A percentile compares a stretch with the other conserved stretches of the same genome.
phyloP scores from a whole-genome alignment of 805 yeast species.

The Cyberlindnera veronae region DNA sequence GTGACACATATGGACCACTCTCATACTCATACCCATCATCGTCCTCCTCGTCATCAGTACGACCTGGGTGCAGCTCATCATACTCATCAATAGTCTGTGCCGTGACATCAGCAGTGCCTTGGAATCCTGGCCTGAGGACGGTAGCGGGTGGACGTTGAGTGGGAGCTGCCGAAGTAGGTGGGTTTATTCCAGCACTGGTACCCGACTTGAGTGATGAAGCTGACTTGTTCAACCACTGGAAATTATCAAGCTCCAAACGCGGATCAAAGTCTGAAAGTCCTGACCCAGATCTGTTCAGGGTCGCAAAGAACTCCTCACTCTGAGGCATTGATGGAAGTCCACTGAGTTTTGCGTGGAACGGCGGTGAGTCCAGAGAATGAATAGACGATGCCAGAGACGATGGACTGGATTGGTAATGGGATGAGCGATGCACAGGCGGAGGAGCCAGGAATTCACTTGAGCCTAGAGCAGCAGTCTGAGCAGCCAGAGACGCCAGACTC shows the following conservation, averaged over 20 bases:
- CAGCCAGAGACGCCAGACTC: slow-evolving; percentile 11
- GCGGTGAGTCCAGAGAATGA: slow-evolving; percentile 20
- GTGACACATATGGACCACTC: too few relatives aligned
- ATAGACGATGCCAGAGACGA: slow-evolving; percentile 20
- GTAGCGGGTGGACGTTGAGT: too few relatives aligned
- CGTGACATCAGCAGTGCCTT: slow-evolving; percentile 5
- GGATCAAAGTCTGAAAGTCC: slow-evolving; percentile 7
- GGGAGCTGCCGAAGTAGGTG: too few relatives aligned
- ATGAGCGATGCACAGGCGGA: slow-evolving; percentile 5
- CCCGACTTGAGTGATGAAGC: slow-evolving; percentile 5
- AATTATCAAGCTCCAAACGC: slow-evolving; percentile 4
- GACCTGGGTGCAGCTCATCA: too few relatives aligned
- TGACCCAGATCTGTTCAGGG: slow-evolving; percentile 5
- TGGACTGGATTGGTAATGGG: slow-evolving; percentile 8
- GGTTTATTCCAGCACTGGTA: too few relatives aligned
- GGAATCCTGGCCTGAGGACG: too few relatives aligned
- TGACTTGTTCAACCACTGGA: slow-evolving; percentile 9
- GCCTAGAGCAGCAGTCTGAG: slow-evolving; percentile 13
- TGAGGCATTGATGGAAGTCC: neutral
- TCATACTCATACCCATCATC: neutral
- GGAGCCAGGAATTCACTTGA: slow-evolving; percentile 13
- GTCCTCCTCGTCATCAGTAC: too few relatives aligned
- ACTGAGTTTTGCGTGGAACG: slow-evolving; percentile 15
- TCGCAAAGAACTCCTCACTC: slow-evolving; percentile 9
- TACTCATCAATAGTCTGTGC: slow-evolving; percentile 4